phyloP scores from a whole-genome alignment of 768 basidiomycete genomes.

The Dacryopinax spathularia region DNA sequence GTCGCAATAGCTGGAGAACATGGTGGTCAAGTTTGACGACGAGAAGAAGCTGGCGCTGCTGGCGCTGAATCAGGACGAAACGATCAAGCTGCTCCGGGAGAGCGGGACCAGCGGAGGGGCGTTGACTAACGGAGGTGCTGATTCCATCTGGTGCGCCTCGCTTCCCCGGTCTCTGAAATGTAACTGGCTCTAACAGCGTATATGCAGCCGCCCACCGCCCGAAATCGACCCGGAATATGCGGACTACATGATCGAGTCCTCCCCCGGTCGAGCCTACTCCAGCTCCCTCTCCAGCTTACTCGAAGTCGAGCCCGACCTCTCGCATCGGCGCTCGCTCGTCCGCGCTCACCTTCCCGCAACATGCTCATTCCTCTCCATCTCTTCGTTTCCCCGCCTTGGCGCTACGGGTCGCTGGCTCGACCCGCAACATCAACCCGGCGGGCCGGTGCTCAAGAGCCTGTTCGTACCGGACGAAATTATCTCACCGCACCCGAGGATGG shows the following conservation, averaged over 20 bases:
- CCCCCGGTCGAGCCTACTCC: conserved; percentile 88
- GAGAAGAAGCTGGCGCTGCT: conserved; percentile 66
- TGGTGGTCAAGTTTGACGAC: conserved; percentile 79
- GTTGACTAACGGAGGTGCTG: conserved; percentile 32
- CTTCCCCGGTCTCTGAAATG: neutral
- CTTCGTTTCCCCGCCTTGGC: conserved; percentile 85
- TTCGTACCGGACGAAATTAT: conserved; percentile 93
- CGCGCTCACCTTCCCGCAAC: conserved; percentile 66
- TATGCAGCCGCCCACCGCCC: conserved; percentile 41
- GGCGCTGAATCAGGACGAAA: conserved; percentile 86
- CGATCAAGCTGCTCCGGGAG: conserved; percentile 58
- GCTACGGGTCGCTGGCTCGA: conserved; percentile 83
- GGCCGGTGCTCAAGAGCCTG: conserved; percentile 80
- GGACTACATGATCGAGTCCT: conserved; percentile 95
- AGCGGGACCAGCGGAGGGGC: conserved; percentile 55
- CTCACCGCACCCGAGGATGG: conserved; percentile 93
- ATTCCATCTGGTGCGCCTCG: neutral
- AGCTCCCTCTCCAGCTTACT: conserved; percentile 74
- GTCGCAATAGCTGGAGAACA: conserved; percentile 46
- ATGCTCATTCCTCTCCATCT: conserved; percentile 83
- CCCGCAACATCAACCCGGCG: conserved; percentile 60
- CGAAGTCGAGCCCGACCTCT: conserved; percentile 88
- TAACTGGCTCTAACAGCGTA: neutral
- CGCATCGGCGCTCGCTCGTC: conserved; percentile 72
- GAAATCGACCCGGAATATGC: conserved; percentile 98